Conservation (phyloP, 768 basidiomycete species). For the Rhodosporidiobolus sp. region DNA sequence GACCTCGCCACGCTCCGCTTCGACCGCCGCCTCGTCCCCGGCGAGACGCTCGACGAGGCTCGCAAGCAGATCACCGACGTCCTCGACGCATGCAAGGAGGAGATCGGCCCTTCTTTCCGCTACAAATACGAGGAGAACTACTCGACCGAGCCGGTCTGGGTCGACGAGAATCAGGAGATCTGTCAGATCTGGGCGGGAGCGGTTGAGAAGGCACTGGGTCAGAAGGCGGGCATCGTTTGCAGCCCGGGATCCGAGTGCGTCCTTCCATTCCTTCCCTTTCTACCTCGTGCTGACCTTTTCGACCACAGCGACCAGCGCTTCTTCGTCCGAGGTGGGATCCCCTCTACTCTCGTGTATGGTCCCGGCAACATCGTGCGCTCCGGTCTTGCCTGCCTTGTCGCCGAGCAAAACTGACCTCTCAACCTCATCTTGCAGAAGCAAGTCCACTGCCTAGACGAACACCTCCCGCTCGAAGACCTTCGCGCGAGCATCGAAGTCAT, state of each 20-base stretch:
- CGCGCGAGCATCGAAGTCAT: constrained; percentile 9
- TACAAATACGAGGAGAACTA: constrained; percentile 14
- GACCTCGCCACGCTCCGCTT: constrained; percentile 22
- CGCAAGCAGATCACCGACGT: constrained; percentile 16
- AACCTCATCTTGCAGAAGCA: no score
- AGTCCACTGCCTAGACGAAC: constrained; percentile 13
- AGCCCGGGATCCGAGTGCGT: constrained; percentile 10
- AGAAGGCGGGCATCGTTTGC: constrained; percentile 27
- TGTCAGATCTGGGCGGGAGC: constrained; percentile 5
- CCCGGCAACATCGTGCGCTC: constrained; percentile 10
- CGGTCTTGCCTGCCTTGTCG: no score
- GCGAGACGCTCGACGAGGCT: constrained; percentile 28
- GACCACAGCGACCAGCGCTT: constrained; percentile 5
- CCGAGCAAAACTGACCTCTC: no score
- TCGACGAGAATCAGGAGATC: constrained; percentile 21
- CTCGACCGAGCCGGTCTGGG: constrained; percentile 32
- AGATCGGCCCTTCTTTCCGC: background rate
- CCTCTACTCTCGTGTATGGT: constrained; percentile 18
- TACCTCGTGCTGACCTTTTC: background rate
- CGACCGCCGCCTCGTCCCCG: constrained; percentile 33
- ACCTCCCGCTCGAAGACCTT: constrained; percentile 9
- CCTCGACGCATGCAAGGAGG: background rate
- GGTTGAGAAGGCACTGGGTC: constrained; percentile 9
- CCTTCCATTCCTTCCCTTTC: background rate
- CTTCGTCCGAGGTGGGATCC: constrained; percentile 25